phyloP scores from a whole-genome alignment of 2,329 filamentous ascomycete species.

The Botryotinia globosa region DNA sequence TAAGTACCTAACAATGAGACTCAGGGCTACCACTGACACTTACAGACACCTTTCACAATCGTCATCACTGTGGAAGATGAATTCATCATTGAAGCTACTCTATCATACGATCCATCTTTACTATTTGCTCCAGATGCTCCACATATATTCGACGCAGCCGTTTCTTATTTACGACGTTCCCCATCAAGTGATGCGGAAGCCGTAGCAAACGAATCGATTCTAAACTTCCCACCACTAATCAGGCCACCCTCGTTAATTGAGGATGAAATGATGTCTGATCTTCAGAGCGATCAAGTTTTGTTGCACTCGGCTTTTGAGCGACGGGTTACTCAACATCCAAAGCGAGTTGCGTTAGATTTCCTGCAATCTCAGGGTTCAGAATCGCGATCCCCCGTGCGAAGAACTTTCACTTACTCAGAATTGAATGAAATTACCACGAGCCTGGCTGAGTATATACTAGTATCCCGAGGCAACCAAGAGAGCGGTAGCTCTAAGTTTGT shows the following conservation, averaged over 20 bases:
- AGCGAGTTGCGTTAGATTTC: slow-evolving; percentile 12
- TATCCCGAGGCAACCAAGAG: neutral
- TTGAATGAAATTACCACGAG: neutral
- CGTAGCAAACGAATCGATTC: neutral
- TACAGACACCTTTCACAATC: neutral
- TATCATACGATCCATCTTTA: neutral
- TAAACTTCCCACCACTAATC: slow-evolving; percentile 8
- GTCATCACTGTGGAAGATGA: neutral
- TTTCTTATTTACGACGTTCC: neutral
- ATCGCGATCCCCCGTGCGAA: neutral
- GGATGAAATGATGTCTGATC: neutral
- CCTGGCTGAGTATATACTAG: neutral
- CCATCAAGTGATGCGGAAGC: slow-evolving; percentile 1
- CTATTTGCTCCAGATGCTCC: neutral
- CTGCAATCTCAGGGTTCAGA: neutral
- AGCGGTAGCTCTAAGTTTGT: neutral
- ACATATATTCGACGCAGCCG: neutral
- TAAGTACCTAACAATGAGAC: neutral
- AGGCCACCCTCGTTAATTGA: neutral
- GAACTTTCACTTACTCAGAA: slow-evolving; percentile 5
- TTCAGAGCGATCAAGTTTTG: neutral
- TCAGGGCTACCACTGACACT: neutral
- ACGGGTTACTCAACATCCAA: neutral
- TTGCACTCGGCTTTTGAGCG: slow-evolving; percentile 13
- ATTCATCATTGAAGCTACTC: neutral